Evolutionary conservation across 768 basidiomycete species (phyloP), one percentile per base, ranked within the genome.

Genomic region (Rhizopogon vesiculosus): DNA sequence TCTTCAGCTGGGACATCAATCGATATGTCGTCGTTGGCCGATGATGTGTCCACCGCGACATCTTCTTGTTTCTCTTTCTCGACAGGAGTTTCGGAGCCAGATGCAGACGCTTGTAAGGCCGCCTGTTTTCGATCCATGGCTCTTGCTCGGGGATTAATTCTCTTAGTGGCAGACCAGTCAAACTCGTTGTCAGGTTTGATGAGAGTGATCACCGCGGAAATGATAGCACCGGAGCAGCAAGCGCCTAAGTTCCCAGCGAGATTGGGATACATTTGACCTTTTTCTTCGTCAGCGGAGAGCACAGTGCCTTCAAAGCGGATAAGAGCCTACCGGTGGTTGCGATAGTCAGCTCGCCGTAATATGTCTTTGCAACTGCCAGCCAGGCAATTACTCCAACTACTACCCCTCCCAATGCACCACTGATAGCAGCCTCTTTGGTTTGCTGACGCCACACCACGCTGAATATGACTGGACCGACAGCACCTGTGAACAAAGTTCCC

Each of bases 361-460:
- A 59, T 35, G 48, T 55, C 18, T 61, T 56, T 15, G 60, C 60
- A 33, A 61, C 60, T 19, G 78, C 65, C 69, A 79, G 74, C 78
- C 78, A 79, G 10, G 76, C 76, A 1, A 74, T 57, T 69, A 79
- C 77, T 44, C 76, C 77, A 7, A 74, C 61, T 1, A 72, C 62
- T 15, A 74, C 74, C 6, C 77, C 78, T n/a, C 67, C 63, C 46
- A 78, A 62, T 16, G 75, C 68, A 1, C 78, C 78, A 29, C 61
- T 50, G 45, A 76, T 66, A 3, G 78, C 74, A 35, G 69, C 76
- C 3, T 68, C 66, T 16, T 65, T 61, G 1, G 74, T 73, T 22
- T 78, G 66, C 59, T 77, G 76, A 35, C 72, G 71, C 60, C 60
- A 61, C n/a, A 61, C 51, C 10, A 61, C 60, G 15, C 41, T 61